These are phyloP conservation scores for Ceratocystiopsis brevicomis DNA, from an alignment of 2,329 filamentous ascomycete genomes.

Conservation along the genomic window DNA sequence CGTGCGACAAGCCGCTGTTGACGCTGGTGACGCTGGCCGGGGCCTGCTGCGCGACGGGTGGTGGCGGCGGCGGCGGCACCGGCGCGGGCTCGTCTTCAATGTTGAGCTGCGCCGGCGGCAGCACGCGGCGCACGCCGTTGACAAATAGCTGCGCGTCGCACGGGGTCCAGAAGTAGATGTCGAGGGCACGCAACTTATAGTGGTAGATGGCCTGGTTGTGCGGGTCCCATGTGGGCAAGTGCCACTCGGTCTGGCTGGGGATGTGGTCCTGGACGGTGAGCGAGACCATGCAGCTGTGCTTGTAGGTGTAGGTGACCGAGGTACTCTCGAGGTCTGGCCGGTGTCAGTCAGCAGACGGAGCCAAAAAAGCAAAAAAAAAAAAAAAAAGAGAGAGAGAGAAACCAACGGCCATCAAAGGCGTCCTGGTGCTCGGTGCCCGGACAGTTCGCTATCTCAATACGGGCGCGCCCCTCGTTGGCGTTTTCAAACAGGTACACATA, in stretches of 20 bases:
- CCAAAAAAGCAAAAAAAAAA: neutral
- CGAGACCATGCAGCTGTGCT: constrained; percentile 52
- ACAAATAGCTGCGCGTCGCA: constrained; percentile 53
- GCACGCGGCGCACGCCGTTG: constrained; percentile 44
- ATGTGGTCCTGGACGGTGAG: constrained; percentile 37
- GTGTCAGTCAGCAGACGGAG: neutral
- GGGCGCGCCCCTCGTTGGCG: constrained; percentile 43
- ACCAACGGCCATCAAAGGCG: constrained; percentile 57
- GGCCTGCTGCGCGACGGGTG: neutral
- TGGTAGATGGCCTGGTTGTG: constrained; percentile 60
- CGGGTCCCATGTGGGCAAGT: constrained; percentile 53
- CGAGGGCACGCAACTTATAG: constrained; percentile 56
- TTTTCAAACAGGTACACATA: constrained; percentile 70
- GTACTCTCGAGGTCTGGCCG: constrained; percentile 43
- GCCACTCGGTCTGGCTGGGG: constrained; percentile 44
- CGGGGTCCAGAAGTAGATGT: constrained; percentile 65
- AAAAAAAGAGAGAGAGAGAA: neutral
- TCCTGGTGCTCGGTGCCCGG: constrained; percentile 60
- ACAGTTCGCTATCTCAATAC: constrained; percentile 59
- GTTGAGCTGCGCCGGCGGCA: constrained; percentile 41
- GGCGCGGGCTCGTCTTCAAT: constrained; percentile 44
- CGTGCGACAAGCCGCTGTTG: constrained; percentile 37
- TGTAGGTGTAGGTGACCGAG: constrained; percentile 51
- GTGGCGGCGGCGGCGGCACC: constrained; percentile 18
- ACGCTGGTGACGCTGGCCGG: constrained; percentile 15